These are phyloP conservation scores for Cladophialophora yegresii DNA, from an alignment of 2,329 filamentous ascomycete genomes.

Conservation along the genomic window DNA sequence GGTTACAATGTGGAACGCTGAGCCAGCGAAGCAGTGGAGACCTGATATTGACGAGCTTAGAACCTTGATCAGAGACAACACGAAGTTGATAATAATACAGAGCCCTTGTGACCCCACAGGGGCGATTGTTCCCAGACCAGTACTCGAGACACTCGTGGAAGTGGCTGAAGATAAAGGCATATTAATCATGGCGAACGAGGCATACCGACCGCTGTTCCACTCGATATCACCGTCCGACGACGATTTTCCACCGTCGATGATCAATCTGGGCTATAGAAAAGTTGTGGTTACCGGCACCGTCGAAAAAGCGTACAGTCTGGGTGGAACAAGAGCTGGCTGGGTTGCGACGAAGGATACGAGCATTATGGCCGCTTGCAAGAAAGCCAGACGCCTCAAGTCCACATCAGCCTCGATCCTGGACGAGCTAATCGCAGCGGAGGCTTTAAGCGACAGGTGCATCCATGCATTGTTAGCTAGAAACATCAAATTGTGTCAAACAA, in stretches of 20 bases:
- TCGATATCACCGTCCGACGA: constrained; percentile 57
- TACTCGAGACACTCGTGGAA: constrained; percentile 63
- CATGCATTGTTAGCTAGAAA: constrained; percentile 65
- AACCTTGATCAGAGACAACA: constrained; percentile 55
- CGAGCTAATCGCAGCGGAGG: constrained; percentile 74
- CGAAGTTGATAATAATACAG: constrained; percentile 65
- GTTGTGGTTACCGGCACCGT: constrained; percentile 75
- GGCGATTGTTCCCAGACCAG: constrained; percentile 63
- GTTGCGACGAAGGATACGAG: constrained; percentile 65
- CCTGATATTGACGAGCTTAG: constrained; percentile 68
- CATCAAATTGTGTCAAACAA: constrained; percentile 66
- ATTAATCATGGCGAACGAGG: constrained; percentile 73
- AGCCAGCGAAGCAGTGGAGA: constrained; percentile 64
- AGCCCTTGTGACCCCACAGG: constrained; percentile 86
- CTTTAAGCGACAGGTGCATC: constrained; percentile 67
- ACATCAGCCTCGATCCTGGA: constrained; percentile 84
- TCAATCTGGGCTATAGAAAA: constrained; percentile 71
- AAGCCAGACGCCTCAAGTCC: constrained; percentile 77
- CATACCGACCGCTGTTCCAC: constrained; percentile 82
- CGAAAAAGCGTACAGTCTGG: constrained; percentile 82
- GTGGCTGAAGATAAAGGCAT: constrained; percentile 66
- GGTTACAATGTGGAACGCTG: constrained; percentile 74
- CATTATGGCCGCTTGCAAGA: constrained; percentile 65
- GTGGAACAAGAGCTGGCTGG: constrained; percentile 82
- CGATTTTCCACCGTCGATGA: constrained; percentile 65